A percentile compares a stretch with the other conserved stretches of the same genome.
phyloP scores from a whole-genome alignment of 495 filamentous ascomycete genomes.

The Parathielavia appendiculata region DNA sequence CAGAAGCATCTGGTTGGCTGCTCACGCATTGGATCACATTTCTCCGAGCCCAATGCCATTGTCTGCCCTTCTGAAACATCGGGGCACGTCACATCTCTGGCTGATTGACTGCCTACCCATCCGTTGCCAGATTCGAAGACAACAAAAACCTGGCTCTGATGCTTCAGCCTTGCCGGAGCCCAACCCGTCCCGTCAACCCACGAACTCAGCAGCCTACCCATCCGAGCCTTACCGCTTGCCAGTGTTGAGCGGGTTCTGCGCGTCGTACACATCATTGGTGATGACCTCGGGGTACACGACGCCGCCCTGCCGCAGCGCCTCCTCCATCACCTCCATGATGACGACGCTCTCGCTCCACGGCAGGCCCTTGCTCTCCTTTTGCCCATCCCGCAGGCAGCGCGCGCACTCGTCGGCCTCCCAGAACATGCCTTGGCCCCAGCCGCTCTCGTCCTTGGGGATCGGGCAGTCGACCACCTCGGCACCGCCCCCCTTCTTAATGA shows the following conservation, averaged over 20 bases:
- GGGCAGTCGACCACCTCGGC: constrained; percentile 57
- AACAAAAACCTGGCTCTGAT: not conserved
- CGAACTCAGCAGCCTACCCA: not conserved
- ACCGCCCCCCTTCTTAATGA: constrained; percentile 47
- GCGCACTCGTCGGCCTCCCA: constrained; percentile 93
- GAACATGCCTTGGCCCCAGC: constrained; percentile 78
- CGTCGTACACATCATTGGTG: constrained; percentile 67
- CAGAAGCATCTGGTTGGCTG: not conserved
- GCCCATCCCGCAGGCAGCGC: constrained; percentile 75
- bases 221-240: constrained; percentile 29
- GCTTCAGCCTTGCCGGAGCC: not conserved
- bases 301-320: constrained; percentile 70
- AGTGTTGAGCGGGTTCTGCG: constrained; percentile 48
- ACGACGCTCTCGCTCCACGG: constrained; percentile 78
- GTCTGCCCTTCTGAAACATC: not conserved
- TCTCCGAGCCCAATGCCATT: constrained; percentile 5
- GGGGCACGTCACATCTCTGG: constrained; percentile 5
- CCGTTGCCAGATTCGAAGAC: not conserved
- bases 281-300: constrained; percentile 77
- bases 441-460: constrained; percentile 52
- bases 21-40: not conserved
- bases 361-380: constrained; percentile 67
- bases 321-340: constrained; percentile 94
- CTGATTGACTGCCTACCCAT: not conserved
- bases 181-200: constrained; percentile 1